Evolutionary conservation across 164 flowering plant species (phyloP).

Genomic region (Umbilicus rupestris): DNA sequence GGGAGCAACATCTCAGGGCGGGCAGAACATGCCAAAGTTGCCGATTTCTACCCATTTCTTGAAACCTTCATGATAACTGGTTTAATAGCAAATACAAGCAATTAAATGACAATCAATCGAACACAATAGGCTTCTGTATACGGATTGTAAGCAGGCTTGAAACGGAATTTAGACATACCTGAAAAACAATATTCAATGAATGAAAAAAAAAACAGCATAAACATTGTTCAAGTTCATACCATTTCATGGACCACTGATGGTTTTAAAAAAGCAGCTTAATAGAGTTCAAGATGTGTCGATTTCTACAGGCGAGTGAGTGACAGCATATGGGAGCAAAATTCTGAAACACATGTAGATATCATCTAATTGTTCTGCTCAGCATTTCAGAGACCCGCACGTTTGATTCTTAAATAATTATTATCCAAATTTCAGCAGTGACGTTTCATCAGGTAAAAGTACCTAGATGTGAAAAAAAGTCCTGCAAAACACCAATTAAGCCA

Average conservation of each 20-base stretch:
- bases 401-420: not conserved
- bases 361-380: no score
- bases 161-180: conserved; percentile 82
- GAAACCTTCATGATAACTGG: conserved; percentile 88
- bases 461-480: conserved; percentile 72
- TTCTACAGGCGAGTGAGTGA: no score
- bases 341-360: no score
- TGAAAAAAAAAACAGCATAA: no score
- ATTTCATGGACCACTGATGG: no score
- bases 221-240: no score
- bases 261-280: no score
- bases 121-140: conserved; percentile 66
- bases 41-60: conserved; percentile 97
- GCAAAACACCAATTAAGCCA: conserved; percentile 74
- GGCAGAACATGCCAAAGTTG: conserved; percentile 96
- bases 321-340: no score
- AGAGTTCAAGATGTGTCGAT: no score
- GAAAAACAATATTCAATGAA: no score
- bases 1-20: conserved; percentile 98
- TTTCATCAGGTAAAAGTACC: conserved; percentile 31
- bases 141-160: conserved; percentile 97
- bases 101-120: not conserved
- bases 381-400: no score
- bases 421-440: not conserved
- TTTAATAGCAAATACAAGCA: conserved; percentile 1